phyloP scores from a whole-genome alignment of 202 grass and related monocot genomes.

The Carex arenaria region DNA sequence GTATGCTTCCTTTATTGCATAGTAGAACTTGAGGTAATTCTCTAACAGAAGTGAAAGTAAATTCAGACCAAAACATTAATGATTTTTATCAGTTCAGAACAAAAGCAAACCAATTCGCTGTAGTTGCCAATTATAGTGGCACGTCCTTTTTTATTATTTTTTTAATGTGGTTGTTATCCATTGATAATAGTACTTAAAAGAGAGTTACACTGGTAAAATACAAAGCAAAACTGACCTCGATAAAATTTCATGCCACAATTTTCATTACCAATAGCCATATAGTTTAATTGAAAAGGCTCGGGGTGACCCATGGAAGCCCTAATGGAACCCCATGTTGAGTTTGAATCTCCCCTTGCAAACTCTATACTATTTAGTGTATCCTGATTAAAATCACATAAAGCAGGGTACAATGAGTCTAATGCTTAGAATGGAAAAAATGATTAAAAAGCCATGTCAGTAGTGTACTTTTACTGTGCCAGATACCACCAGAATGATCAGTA shows the following conservation, averaged over 20 bases:
- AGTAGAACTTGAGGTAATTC: slow-evolving; percentile 84
- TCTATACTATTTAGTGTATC: slow-evolving; percentile 83
- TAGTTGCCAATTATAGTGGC: background rate
- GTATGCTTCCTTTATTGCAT: slow-evolving; percentile 74
- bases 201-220: background rate
- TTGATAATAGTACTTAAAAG: background rate
- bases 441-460: background rate
- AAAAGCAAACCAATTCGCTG: background rate
- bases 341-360: slow-evolving; percentile 66
- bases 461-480: background rate
- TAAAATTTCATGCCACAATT: slow-evolving; percentile 80
- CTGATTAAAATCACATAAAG: slow-evolving; percentile 36
- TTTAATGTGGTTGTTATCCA: background rate
- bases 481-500: background rate
- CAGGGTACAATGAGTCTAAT: background rate
- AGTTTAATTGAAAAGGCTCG: slow-evolving; percentile 75
- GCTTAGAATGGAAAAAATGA: background rate
- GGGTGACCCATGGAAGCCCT: slow-evolving; percentile 76
- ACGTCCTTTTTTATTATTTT: background rate
- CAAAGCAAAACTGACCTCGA: slow-evolving; percentile 49
- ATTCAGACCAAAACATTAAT: background rate
- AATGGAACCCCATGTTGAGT: slow-evolving; percentile 76
- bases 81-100: slow-evolving; percentile 3
- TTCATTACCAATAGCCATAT: slow-evolving; percentile 90
- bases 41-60: slow-evolving; percentile 33